Base-by-base conservation (phyloP, 2,329 filamentous ascomycete genomes). In the Torrubiellomyces zombiae region DNA sequence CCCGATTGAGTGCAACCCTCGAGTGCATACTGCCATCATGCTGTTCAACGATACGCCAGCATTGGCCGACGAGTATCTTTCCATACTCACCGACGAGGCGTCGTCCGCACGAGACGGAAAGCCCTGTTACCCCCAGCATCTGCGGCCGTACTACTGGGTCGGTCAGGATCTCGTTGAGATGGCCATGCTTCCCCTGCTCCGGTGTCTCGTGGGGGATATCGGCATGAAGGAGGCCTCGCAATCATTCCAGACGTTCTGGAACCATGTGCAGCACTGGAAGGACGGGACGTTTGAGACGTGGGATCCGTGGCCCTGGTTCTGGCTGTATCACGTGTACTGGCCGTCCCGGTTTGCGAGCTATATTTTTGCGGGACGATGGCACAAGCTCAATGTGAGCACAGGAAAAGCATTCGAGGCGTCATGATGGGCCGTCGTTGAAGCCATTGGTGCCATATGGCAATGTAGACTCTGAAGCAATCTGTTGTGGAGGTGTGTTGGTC, bases 1-100 rank as follows among this genome's bases (percentile, higher is more conserved):
- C 33, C 70, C 73, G 0, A 79, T 80, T 28, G 74, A 79, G 40
- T 79, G 74, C 39, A 80, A 79, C 28, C 75, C 75, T 0, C 55
- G 75, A 9, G 68, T 67, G 0, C 74, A 80, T 37, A 80, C 75
- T 0, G 75, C 75, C 0, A 63, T 74, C 0, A 56, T 68, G 1
- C 48, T 79, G 1, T 75, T 80, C 40, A 42, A 43, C 13, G 44
- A 53, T n/a, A 49, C 51, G 13, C 48, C 49, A 2, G 50, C 57
- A 14, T 47, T 72, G 37, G 52, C 58, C 2, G 47, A 55, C 9
- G 58, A 55, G 3, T 77, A 76, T 33, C 45, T 75, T 9, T 54
- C 51, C 1, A 35, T 58, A 1, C 42, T 72, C 0, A n/a, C n/a
- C n/a, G n/a, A n/a, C n/a, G 40, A 50, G 0, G 28, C 33, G 1